These are phyloP conservation scores for Nymphaea colorata DNA, from an alignment of 164 flowering plant species.

Conservation along the genomic window DNA sequence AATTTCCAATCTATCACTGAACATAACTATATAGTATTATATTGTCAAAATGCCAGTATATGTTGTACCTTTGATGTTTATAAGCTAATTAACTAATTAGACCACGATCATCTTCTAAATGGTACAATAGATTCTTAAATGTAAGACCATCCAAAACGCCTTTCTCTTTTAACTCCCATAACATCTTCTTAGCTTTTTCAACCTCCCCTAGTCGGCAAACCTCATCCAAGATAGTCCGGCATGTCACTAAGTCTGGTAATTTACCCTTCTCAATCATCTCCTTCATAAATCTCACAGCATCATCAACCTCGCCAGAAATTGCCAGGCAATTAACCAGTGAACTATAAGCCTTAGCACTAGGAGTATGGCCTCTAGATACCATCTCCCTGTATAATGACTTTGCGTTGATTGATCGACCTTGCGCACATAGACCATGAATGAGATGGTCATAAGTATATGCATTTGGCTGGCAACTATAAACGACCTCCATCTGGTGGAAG, in stretches of 20 bases:
- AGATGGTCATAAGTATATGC: slow-evolving; percentile 56
- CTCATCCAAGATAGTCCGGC: slow-evolving; percentile 53
- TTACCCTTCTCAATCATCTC: slow-evolving; percentile 56
- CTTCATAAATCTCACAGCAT: slow-evolving; percentile 53
- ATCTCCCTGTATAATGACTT: slow-evolving; percentile 49
- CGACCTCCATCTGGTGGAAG: slow-evolving; percentile 78
- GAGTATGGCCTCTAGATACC: slow-evolving; percentile 60
- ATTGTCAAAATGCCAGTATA: no score
- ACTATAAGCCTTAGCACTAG: slow-evolving; percentile 63
- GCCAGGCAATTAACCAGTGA: slow-evolving; percentile 75
- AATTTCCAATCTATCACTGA: no score
- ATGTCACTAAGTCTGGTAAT: slow-evolving; percentile 57
- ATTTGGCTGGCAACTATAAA: slow-evolving; percentile 51
- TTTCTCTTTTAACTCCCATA: slow-evolving; percentile 53
- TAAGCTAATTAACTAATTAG: neutral
- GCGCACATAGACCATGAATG: slow-evolving; percentile 81
- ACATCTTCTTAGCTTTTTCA: slow-evolving; percentile 39
- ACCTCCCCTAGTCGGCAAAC: slow-evolving; percentile 40
- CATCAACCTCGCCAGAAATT: slow-evolving; percentile 63
- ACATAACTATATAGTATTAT: no score
- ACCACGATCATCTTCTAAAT: slow-evolving; percentile 41
- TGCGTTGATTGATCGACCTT: slow-evolving; percentile 73
- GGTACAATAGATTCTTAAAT: slow-evolving; percentile 41
- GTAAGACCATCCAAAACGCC: slow-evolving; percentile 39
- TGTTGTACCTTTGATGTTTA: no score